phyloP scores from a whole-genome alignment of 768 basidiomycete species.

The Paxillus ammoniavirescens region DNA sequence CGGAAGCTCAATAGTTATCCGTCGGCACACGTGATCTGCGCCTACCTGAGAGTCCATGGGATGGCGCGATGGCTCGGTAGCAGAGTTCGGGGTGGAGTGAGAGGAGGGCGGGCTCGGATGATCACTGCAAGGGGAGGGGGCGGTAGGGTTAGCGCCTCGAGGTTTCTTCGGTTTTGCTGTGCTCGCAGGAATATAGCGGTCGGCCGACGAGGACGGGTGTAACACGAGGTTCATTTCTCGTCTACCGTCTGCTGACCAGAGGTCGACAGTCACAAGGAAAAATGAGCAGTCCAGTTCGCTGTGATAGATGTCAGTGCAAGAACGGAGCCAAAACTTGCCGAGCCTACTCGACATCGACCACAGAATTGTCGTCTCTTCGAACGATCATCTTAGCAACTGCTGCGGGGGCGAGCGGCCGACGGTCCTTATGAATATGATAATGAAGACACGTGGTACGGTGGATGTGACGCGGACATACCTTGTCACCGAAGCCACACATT shows the following conservation, averaged over 20 bases:
- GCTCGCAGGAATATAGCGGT: conserved; percentile 61
- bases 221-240: conserved; percentile 88
- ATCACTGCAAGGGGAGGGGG: conserved; percentile 30
- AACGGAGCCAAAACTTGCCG: background rate
- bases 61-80: conserved; percentile 34
- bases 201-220: conserved; percentile 71
- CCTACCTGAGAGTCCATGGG: conserved; percentile 46
- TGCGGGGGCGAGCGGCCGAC: conserved; percentile 88
- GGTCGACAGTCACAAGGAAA: conserved; percentile 88
- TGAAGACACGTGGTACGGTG: conserved; percentile 8
- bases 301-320: conserved; percentile 5
- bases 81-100: conserved; percentile 47
- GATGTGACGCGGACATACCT: conserved; percentile 48
- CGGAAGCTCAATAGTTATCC: background rate
- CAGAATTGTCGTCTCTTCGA: conserved; percentile 58
- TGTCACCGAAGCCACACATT: conserved; percentile 97
- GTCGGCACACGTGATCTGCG: background rate
- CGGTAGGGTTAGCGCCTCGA: conserved; percentile 33
- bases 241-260: conserved; percentile 83
- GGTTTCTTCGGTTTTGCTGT: conserved; percentile 35
- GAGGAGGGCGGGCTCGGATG: conserved; percentile 48
- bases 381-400: conserved; percentile 85
- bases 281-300: conserved; percentile 87
- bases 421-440: conserved; percentile 56
- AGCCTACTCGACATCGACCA: conserved; percentile 77